A percentile compares a stretch with the other conserved stretches of the same genome.
Conservation (phyloP, 257 asterid species). For the Nicotiana tomentosiformis region DNA sequence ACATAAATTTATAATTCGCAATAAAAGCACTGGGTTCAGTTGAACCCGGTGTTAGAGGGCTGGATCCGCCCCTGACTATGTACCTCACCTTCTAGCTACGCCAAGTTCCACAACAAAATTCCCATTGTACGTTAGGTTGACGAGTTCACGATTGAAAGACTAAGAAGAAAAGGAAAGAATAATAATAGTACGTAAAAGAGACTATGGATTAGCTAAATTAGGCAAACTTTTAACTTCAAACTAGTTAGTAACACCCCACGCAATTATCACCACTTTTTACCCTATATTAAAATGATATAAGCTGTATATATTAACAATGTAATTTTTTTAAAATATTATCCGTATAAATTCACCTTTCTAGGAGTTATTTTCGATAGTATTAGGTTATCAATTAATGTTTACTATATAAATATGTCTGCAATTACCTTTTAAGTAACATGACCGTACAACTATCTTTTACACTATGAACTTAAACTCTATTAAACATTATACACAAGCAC, state of each 20-base stretch:
- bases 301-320: neutral
- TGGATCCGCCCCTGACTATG: too few species aligned
- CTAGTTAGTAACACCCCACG: neutral
- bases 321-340: too few species aligned
- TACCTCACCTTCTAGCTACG: too few species aligned
- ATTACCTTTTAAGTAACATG: neutral
- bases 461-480: neutral
- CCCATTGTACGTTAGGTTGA: neutral
- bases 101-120: neutral
- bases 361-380: too few species aligned
- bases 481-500: neutral
- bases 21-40: too few species aligned
- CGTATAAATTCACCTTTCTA: too few species aligned
- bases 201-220: neutral
- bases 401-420: too few species aligned
- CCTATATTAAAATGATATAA: neutral
- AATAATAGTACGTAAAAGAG: neutral
- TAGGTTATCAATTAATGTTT: neutral
- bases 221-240: neutral
- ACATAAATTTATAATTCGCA: too few species aligned
- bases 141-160: neutral
- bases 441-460: too few species aligned
- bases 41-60: too few species aligned
- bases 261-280: neutral
- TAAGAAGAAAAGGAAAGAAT: neutral